These are phyloP conservation scores for Colletotrichum ledebouriae DNA, from an alignment of 2,329 filamentous ascomycete species.

Conservation along the genomic window DNA sequence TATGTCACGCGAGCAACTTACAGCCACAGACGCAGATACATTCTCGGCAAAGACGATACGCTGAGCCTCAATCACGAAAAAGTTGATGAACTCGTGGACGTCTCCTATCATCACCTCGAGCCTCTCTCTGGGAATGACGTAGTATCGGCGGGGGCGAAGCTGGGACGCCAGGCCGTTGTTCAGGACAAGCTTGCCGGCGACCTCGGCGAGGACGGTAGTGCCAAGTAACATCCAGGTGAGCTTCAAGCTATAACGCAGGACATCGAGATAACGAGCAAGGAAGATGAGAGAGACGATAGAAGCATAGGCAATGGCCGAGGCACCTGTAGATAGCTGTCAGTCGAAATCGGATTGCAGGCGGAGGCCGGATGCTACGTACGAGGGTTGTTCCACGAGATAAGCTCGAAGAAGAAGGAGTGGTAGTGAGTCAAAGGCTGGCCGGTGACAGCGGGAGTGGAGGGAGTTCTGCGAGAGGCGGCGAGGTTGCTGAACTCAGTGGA, in stretches of 20 bases:
- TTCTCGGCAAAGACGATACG: conserved; percentile 78
- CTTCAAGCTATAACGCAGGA: conserved; percentile 75
- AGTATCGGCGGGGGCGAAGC: conserved; percentile 76
- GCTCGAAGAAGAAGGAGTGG: conserved; percentile 78
- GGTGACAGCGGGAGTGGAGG: conserved; percentile 66
- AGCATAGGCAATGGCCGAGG: conserved; percentile 74
- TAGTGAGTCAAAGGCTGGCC: conserved; percentile 77
- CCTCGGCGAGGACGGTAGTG: conserved; percentile 72
- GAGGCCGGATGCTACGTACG: conserved; percentile 59
- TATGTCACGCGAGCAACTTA: conserved; percentile 55
- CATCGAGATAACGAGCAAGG: conserved; percentile 74
- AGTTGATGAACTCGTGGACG: conserved; percentile 77
- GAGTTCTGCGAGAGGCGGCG: conserved; percentile 68
- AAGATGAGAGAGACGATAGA: conserved; percentile 72
- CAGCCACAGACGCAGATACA: conserved; percentile 68
- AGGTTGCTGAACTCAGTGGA: conserved; percentile 69
- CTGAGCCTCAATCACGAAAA: conserved; percentile 78
- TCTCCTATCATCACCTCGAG: conserved; percentile 73
- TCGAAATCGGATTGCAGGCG: conserved; percentile 12
- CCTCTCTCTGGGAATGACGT: conserved; percentile 73
- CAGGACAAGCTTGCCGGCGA: conserved; percentile 71
- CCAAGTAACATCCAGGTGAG: conserved; percentile 73
- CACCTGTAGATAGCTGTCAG: conserved; percentile 58
- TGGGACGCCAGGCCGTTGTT: conserved; percentile 74
- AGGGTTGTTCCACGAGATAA: conserved; percentile 78